These are phyloP conservation scores for Coemansia sp. DNA, from an alignment of 192 early-diverging fungal species.

Conservation along the genomic window DNA sequence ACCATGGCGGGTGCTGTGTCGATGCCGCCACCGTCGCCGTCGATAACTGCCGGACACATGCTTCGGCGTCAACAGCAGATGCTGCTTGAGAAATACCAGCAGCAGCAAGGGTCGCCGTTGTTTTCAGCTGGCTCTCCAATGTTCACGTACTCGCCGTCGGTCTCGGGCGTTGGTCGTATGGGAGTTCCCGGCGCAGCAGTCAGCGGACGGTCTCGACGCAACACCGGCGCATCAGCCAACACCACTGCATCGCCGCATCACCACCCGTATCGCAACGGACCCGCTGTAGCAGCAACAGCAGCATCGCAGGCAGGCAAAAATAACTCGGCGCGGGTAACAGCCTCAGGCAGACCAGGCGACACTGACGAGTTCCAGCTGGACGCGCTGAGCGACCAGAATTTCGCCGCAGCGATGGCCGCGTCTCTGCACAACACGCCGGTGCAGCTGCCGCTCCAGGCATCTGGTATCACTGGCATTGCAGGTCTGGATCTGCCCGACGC, in stretches of 20 bases:
- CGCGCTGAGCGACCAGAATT: neutral
- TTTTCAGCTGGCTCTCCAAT: conserved; percentile 6
- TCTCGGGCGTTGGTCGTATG: neutral
- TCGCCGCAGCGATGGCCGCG: conserved; percentile 15
- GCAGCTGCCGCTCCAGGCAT: neutral
- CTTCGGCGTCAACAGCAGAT: conserved; percentile 39
- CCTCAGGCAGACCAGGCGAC: neutral
- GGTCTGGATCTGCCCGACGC: conserved; percentile 16
- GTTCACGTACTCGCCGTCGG: conserved; percentile 11
- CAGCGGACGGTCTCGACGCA: conserved; percentile 12
- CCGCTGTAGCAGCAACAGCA: neutral
- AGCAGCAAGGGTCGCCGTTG: conserved; percentile 17
- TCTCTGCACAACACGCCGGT: conserved; percentile 28
- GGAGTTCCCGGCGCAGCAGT: neutral
- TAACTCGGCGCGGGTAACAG: neutral
- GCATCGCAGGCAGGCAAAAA: neutral
- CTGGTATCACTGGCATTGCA: conserved; percentile 1
- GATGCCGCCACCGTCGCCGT: conserved; percentile 49
- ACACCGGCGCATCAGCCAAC: neutral
- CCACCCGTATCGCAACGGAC: conserved; percentile 22
- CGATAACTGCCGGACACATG: conserved; percentile 45
- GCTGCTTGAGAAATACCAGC: neutral
- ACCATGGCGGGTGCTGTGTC: conserved; percentile 1
- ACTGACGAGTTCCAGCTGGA: conserved; percentile 6
- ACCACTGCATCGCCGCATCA: conserved; percentile 20